These are phyloP conservation scores for Aspergillus cejpii DNA, from an alignment of 2,329 filamentous ascomycete species.

Conservation along the genomic window DNA sequence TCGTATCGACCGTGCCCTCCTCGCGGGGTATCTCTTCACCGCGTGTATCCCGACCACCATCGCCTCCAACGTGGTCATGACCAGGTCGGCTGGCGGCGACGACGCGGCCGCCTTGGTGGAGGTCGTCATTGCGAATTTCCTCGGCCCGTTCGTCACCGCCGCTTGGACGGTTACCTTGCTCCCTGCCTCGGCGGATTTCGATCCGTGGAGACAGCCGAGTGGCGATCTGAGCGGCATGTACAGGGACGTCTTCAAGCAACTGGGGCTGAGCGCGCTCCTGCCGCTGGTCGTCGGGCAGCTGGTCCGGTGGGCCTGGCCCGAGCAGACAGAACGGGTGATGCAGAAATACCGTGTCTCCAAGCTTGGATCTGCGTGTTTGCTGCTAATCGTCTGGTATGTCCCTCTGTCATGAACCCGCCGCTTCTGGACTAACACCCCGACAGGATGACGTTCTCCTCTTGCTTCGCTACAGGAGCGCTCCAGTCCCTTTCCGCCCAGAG, in stretches of 20 bases:
- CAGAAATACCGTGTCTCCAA: constrained; percentile 50
- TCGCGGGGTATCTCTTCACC: constrained; percentile 61
- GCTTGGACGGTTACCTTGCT: constrained; percentile 54
- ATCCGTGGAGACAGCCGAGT: constrained; percentile 41
- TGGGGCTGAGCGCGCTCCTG: constrained; percentile 60
- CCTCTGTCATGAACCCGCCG: neutral
- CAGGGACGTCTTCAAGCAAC: constrained; percentile 58
- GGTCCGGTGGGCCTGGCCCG: constrained; percentile 51
- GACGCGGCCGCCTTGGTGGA: constrained; percentile 60
- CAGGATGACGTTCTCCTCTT: constrained; percentile 37
- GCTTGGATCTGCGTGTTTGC: constrained; percentile 39
- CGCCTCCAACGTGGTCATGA: constrained; percentile 68
- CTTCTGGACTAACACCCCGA: constrained; percentile 23
- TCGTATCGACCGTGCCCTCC: constrained; percentile 55
- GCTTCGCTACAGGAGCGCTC: constrained; percentile 58
- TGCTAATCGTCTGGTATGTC: constrained; percentile 52
- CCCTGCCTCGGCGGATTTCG: constrained; percentile 35
- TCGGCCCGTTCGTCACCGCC: constrained; percentile 62
- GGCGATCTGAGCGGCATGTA: constrained; percentile 57
- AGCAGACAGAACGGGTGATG: constrained; percentile 36
- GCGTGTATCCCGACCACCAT: constrained; percentile 67
- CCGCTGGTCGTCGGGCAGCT: constrained; percentile 58
- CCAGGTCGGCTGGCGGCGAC: constrained; percentile 60
- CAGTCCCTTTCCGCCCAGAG: constrained; percentile 53
- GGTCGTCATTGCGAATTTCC: constrained; percentile 62